Base-by-base conservation (phyloP, 2,329 filamentous ascomycete species). In the Ceratocystis harringtonii region DNA sequence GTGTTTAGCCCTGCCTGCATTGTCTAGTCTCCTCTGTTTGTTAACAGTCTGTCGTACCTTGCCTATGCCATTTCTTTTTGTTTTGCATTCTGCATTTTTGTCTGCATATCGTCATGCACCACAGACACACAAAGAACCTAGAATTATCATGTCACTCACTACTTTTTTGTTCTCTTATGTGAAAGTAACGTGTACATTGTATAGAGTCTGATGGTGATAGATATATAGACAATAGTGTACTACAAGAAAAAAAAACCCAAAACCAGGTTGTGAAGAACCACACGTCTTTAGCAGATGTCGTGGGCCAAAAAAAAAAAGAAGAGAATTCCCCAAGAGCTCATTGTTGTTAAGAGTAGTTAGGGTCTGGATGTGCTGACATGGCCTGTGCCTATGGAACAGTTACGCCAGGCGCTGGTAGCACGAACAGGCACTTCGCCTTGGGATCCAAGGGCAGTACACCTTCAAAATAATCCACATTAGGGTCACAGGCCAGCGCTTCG, bases 401-500 rank as follows among this genome's bases (percentile, higher is more conserved):
- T 8, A 65, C 22, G 8, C 62, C 57, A 19, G 62, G 62, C 12
- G 65, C 65, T n/a, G 25, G 25, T 12, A 67, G 62, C 22, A 55
- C 61, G 17, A 65, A 67, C 32, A 64, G 45, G 28, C 65, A 65
- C 17, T 17, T 30, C n/a, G 65, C 62, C 58, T 64, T 62, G 57
- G 45, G 17, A 44, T 67, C 57, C n/a, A 64, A 55, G 5, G 62
- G 62, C 22, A 67, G 22, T 12, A 41, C 30, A 15, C 48, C 25
- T 52, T 58, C 48, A 43, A 66, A 66, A 44, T 60, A 63, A 28
- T 64, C 61, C 17, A 32, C 19, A 41, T 55, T 64, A 15, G 62
- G 62, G 41, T 67, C 62, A 61, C 67, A 69, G 3, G 63, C 32
- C 10, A 67, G 55, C 15, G 44, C 25, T 6, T 65, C 64, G 7